A percentile compares a stretch with the other conserved stretches of the same genome.
These are phyloP conservation scores for Diaporthe vaccinii DNA, from an alignment of 2,329 filamentous ascomycete genomes.

Conservation along the genomic window DNA sequence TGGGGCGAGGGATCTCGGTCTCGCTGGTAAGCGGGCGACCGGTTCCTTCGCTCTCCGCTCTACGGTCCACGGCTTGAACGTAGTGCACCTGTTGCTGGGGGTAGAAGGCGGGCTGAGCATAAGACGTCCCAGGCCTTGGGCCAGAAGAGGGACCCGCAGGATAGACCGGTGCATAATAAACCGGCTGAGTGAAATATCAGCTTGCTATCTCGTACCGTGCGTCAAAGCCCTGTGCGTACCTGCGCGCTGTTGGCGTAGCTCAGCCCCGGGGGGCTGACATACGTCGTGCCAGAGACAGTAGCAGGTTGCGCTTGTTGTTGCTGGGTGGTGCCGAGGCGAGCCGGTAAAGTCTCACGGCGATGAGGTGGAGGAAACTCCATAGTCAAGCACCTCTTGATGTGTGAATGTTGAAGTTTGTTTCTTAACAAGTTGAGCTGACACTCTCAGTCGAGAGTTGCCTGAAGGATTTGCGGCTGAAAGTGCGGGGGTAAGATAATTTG, in stretches of 20 bases:
- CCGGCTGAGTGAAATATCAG: not conserved
- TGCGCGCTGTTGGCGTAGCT: not conserved
- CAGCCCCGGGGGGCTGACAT: not conserved
- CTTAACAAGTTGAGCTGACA: not conserved
- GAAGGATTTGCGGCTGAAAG: constrained; percentile 3
- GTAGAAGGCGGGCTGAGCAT: not conserved
- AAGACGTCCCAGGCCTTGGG: not conserved
- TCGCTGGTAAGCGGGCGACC: not conserved
- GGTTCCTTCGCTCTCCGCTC: not conserved
- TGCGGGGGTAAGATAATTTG: not conserved
- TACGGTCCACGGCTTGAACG: not conserved
- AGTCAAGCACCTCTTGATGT: not conserved
- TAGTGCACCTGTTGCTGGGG: not conserved
- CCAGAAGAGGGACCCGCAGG: not conserved
- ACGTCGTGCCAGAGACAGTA: not conserved
- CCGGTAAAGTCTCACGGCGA: not conserved
- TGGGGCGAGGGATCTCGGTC: not conserved
- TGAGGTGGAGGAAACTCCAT: constrained; percentile 2
- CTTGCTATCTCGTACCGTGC: not conserved
- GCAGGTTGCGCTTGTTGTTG: not conserved
- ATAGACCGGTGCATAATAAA: not conserved
- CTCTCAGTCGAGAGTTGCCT: not conserved
- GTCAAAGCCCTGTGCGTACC: not conserved
- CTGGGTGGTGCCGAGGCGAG: not conserved
- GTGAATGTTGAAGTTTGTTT: too few species aligned